A percentile compares a stretch with the other conserved stretches of the same genome.
phyloP scores from a whole-genome alignment of 2,329 filamentous ascomycete genomes.

The Xylariomycetidae sp. region DNA sequence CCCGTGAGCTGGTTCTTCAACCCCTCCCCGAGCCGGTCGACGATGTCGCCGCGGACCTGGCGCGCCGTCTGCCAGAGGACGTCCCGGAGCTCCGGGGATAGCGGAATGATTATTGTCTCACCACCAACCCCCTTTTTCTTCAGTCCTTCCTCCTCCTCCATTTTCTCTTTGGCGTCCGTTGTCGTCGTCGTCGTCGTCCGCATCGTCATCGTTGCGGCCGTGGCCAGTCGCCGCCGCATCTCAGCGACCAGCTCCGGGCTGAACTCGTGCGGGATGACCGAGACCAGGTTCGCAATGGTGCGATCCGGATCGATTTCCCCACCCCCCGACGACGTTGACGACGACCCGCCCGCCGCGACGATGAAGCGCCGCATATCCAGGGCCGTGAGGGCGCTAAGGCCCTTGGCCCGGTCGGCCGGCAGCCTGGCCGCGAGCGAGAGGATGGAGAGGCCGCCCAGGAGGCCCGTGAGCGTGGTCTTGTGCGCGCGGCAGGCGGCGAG shows the following conservation, averaged over 20 bases:
- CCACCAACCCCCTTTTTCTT: too few species aligned
- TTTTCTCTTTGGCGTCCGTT: too few species aligned
- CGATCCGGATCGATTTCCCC: not conserved
- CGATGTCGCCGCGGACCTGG: not conserved
- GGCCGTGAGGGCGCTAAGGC: not conserved
- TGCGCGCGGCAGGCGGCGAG: not conserved
- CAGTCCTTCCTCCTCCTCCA: too few species aligned
- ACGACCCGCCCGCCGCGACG: not conserved
- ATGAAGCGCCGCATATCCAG: not conserved
- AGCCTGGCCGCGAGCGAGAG: not conserved
- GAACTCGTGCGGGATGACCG: not conserved
- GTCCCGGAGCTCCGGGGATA: not conserved
- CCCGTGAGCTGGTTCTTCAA: not conserved
- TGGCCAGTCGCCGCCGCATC: too few species aligned
- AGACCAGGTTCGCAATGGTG: not conserved
- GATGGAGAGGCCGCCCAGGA: not conserved
- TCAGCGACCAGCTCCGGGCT: not conserved
- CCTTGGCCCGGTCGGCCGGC: not conserved
- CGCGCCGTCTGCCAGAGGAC: not conserved
- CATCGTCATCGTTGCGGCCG: not conserved
- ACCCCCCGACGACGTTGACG: too few species aligned
- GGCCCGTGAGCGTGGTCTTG: not conserved
- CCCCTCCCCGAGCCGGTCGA: not conserved
- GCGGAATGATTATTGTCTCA: too few species aligned
- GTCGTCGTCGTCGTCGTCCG: not conserved